These are phyloP conservation scores for Stephania cephalantha DNA, from an alignment of 164 flowering plant species.

Conservation along the genomic window DNA sequence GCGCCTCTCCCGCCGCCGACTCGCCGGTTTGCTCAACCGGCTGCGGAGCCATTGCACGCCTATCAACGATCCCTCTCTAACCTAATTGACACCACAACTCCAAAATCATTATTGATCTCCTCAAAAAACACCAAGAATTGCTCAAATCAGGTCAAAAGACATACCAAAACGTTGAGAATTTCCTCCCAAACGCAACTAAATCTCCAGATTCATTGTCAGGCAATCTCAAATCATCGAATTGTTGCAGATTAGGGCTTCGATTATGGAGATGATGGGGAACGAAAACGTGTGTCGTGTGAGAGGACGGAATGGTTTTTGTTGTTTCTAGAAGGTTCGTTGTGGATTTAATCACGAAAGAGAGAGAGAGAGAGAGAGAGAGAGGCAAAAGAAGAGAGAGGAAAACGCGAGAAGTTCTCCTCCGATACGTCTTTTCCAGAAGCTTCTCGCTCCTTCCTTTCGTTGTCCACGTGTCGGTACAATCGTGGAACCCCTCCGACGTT, in stretches of 20 bases:
- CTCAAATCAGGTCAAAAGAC: neutral
- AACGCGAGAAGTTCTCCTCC: conserved; percentile 21
- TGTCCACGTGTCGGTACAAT: conserved; percentile 14
- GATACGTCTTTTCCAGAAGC: conserved; percentile 27
- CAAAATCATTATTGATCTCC: neutral
- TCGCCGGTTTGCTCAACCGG: conserved; percentile 26
- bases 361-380: neutral
- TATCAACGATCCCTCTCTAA: neutral
- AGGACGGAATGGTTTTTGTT: conserved; percentile 5
- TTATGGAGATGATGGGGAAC: neutral
- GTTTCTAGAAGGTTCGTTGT: conserved; percentile 38
- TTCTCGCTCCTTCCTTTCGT: conserved; percentile 10
- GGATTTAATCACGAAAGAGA: conserved; percentile 10
- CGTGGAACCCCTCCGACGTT: neutral
- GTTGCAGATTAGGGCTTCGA: neutral
- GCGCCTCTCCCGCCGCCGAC: conserved; percentile 18
- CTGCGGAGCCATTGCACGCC: conserved; percentile 15
- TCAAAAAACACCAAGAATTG: neutral
- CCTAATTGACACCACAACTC: neutral
- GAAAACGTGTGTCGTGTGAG: neutral
- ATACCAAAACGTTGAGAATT: neutral
- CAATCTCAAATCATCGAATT: neutral
- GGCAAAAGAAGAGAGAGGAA: conserved; percentile 17
- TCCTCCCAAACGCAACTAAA: neutral
- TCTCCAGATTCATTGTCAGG: neutral